phyloP scores from a whole-genome alignment of 306 rosid genomes.

The Dryas drummondii region DNA sequence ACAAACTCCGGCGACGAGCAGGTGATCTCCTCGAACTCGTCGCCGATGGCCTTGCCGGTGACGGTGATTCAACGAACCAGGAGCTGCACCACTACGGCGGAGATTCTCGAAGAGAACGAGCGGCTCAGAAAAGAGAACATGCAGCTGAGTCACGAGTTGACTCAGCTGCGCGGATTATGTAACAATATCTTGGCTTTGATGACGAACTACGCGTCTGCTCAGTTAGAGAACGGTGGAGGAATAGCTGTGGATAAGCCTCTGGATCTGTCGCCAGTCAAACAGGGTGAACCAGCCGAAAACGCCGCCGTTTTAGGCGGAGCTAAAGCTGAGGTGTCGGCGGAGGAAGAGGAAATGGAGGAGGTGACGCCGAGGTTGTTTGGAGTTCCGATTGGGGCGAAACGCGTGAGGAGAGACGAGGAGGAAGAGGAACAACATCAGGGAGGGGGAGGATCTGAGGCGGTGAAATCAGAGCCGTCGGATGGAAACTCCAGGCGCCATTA shows the following conservation, averaged over 20 bases:
- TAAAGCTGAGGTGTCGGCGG: constrained; percentile 2
- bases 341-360: constrained; percentile 1
- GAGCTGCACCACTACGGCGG: constrained; percentile 70
- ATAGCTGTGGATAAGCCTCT: constrained; percentile 38
- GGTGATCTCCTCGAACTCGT: constrained; percentile 84
- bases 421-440: constrained; percentile 34
- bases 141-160: constrained; percentile 73
- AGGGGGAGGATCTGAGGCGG: constrained; percentile 28
- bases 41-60: constrained; percentile 42
- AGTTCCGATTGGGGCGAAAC: constrained; percentile 74
- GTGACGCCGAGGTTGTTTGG: constrained; percentile 69
- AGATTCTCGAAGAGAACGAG: constrained; percentile 77
- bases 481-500: constrained; percentile 45
- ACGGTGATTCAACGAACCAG: constrained; percentile 37
- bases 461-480: constrained; percentile 64
- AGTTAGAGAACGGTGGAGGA: constrained; percentile 34
- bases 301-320: not conserved
- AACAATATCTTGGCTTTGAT: constrained; percentile 66
- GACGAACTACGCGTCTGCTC: constrained; percentile 70
- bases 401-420: constrained; percentile 52
- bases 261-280: constrained; percentile 43
- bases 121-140: constrained; percentile 75
- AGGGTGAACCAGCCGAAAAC: constrained; percentile 19
- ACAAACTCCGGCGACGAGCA: constrained; percentile 85
- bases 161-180: constrained; percentile 72